Conservation (phyloP, 352 stramenopile genomes). For the Pythium sp. region DNA sequence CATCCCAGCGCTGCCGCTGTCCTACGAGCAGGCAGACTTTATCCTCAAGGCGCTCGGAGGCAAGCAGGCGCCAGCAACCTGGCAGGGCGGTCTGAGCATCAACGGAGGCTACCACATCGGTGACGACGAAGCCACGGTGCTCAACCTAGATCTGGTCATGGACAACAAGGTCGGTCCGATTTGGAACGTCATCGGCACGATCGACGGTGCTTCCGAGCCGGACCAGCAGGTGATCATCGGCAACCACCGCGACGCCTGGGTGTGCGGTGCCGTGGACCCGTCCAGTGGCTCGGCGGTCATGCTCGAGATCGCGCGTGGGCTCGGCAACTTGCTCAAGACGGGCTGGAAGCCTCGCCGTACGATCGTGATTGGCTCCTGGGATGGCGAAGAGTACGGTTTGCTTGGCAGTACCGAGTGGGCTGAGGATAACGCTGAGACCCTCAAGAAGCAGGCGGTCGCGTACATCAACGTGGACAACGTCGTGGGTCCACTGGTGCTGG, state of each 20-base stretch:
- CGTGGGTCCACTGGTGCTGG: conserved; percentile 45
- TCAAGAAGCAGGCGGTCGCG: conserved; percentile 57
- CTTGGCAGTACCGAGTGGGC: conserved; percentile 83
- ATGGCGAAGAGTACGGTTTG: conserved; percentile 83
- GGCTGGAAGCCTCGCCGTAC: conserved; percentile 73
- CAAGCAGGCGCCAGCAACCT: conserved; percentile 43
- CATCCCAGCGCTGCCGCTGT: conserved; percentile 67
- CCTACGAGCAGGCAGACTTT: conserved; percentile 76
- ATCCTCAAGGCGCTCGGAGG: conserved; percentile 72
- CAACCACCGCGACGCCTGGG: conserved; percentile 92
- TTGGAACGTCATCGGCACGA: conserved; percentile 86
- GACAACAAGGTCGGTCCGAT: conserved; percentile 84
- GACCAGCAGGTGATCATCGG: conserved; percentile 83
- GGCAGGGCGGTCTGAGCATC: conserved; percentile 61
- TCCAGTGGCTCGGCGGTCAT: conserved; percentile 76
- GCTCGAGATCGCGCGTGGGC: conserved; percentile 77
- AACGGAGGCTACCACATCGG: conserved; percentile 71
- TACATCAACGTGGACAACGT: conserved; percentile 88
- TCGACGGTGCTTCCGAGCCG: conserved; percentile 55
- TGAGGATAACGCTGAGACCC: conserved; percentile 51
- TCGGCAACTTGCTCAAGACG: conserved; percentile 56
- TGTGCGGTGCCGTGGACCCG: conserved; percentile 85
- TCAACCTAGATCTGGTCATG: conserved; percentile 68
- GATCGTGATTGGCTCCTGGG: conserved; percentile 82
- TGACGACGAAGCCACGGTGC: conserved; percentile 52